phyloP scores from a whole-genome alignment of 306 rosid genomes.

The Pyrus bretschneideri region DNA sequence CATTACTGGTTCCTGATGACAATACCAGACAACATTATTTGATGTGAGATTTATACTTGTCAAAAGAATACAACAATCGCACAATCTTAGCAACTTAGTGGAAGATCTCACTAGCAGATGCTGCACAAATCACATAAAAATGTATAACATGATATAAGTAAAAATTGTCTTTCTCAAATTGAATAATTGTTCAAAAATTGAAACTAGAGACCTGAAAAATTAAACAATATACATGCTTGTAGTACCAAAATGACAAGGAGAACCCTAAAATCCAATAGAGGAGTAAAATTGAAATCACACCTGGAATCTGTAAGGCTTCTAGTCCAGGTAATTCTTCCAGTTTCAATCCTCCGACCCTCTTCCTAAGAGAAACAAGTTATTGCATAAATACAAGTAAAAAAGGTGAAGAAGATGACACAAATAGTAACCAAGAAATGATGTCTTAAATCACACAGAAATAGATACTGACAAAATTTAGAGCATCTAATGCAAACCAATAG shows the following conservation, averaged over 20 bases:
- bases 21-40: conserved; percentile 13
- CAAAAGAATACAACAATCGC: not conserved
- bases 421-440: not conserved
- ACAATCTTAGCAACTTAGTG: not conserved
- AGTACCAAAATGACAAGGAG: not conserved
- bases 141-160: not conserved
- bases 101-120: not conserved
- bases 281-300: conserved; percentile 29
- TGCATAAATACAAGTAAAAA: conserved; percentile 4
- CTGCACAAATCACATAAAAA: not conserved
- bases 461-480: not conserved
- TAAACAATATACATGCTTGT: not conserved
- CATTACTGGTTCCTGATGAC: conserved; percentile 79
- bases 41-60: not conserved
- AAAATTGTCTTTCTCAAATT: conserved; percentile 5
- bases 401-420: not conserved
- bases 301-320: conserved; percentile 87
- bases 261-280: not conserved
- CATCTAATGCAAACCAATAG: not conserved
- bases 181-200: conserved; percentile 1
- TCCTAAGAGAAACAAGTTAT: conserved; percentile 40
- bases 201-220: not conserved
- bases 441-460: not conserved
- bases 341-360: conserved; percentile 89
- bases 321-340: conserved; percentile 83